Evolutionary conservation across 306 rosid genomes (phyloP), one percentile per base, ranked within the genome.

Genomic region (Rosa chinensis): DNA sequence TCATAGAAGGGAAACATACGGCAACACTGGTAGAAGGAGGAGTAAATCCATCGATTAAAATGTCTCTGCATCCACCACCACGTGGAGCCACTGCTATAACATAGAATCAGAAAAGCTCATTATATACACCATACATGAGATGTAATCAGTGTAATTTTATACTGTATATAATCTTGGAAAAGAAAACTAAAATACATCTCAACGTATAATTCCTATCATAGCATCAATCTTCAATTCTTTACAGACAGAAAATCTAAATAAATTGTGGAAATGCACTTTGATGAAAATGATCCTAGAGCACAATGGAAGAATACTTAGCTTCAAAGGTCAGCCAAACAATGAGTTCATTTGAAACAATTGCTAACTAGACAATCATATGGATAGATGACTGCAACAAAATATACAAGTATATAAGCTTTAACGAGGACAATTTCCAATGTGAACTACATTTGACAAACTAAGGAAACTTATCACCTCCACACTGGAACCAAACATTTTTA

Each of bases 1-100:
- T 92, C 97, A 53, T 81, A 92, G 80, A 76, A 92, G 74, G 99
- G 97, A 85, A 89, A 94, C 92, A 94, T 91, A 17, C 95, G 99
- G 94, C 92, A 86, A 89, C 92, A 79, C 90, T 83, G 11, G 95
- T 86, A 8, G 93, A 89, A 78, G 99, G 90, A 73, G 97, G 92
- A 84, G 86, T 92, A 84, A 95, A 93, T 74, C 99, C 99, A 85
- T 92, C 99, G 49, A 93, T 88, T 17, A 91, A 86, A 50, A 95
- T 66, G 72, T 93, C 99, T 70, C 88, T 80, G 77, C 64, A 86
- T 62, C 93, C 92, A 84, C 85, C 87, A 62, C 81, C 85, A 66
- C 69, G 87, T 8, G 90, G 86, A 86, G 83, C 88, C 78, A 86
- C 82, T 78, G 78, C 94, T 87, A 80, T 78, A 81, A 79, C 77